Evolutionary conservation across 176 grass and related monocot species (phyloP).

Genomic region (Phoenix dactylifera): DNA sequence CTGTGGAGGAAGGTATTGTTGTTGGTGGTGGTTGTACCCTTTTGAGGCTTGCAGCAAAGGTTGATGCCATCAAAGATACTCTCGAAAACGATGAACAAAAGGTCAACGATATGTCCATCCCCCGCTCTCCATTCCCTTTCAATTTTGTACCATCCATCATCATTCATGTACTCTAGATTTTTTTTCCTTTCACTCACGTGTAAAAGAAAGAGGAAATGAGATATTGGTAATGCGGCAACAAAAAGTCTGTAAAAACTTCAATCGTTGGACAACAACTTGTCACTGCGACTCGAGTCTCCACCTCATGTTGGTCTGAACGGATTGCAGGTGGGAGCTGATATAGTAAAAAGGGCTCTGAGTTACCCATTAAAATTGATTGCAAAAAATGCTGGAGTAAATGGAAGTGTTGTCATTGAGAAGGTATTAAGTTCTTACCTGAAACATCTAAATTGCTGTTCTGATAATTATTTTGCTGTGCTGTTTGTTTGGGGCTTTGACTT

Average conservation of each 20-base stretch:
- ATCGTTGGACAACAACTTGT: not conserved
- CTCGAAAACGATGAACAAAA: conserved; percentile 99
- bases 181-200: no score
- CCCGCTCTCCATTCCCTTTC: not conserved
- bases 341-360: conserved; percentile 79
- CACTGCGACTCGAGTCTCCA: not conserved
- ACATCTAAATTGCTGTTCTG: not conserved
- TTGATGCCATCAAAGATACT: conserved; percentile 84
- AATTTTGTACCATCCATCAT: no score
- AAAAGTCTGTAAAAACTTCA: no score
- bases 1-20: conserved; percentile 97
- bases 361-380: conserved; percentile 96
- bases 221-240: no score
- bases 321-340: conserved; percentile 83
- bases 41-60: conserved; percentile 75
- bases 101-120: conserved; percentile 23
- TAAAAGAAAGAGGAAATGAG: no score
- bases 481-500: no score
- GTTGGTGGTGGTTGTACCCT: conserved; percentile 96
- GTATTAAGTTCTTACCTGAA: conserved; percentile 17
- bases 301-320: no score
- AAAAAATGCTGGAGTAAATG: conserved; percentile 93
- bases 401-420: conserved; percentile 94
- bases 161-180: no score
- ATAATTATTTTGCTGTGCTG: not conserved